Evolutionary conservation across 805 yeast species (phyloP), one percentile per base, ranked within the genome.

Genomic region (Sungouiella blattae): DNA sequence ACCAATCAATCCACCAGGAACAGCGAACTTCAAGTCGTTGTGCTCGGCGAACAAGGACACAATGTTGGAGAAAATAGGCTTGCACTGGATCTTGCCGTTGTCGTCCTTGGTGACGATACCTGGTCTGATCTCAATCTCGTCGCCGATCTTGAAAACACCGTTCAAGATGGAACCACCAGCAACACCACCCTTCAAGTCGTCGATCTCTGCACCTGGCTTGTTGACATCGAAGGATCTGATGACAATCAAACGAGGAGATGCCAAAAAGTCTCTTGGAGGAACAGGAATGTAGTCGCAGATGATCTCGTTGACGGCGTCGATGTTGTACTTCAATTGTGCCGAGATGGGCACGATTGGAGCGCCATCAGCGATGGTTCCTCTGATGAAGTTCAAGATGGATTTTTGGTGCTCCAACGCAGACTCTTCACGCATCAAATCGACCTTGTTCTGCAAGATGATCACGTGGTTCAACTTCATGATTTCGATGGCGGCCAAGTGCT

Each of bases 1-100:
- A 79, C 99, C 99, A 55, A 93, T 94, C 61, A 93, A 78, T 46
- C 99, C 99, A 81, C 99, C 99, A 30, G 99, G 99, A 55, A 93
- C 98, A 40, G 99, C 99, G 57, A 91, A 93, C 64, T 93, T 93
- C 66, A 93, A 78, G 63, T 89, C 96, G 57, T 93, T 94, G 68
- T 93, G 89, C 69, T 93, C 99, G 40, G 99, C 98, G 61, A 89
- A 91, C 50, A 93, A 73, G 11, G 98, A 85, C 34, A 87, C 93
- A 58, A 93, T 87, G 56, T 87, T 83, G 37, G 97, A 88, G 71
- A 84, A 87, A 57, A 93, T 91, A 30, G 98, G 97, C 63, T 83
- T 85, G 75, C 97, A 89, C 71, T 84, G 95, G 53, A 91, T 86
- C 64, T 84, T 86, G 47, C 82, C 79, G 49, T 74, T 75, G 55